Base-by-base conservation (phyloP, 2,329 filamentous ascomycete species). In the Didymellaceae sp. region DNA sequence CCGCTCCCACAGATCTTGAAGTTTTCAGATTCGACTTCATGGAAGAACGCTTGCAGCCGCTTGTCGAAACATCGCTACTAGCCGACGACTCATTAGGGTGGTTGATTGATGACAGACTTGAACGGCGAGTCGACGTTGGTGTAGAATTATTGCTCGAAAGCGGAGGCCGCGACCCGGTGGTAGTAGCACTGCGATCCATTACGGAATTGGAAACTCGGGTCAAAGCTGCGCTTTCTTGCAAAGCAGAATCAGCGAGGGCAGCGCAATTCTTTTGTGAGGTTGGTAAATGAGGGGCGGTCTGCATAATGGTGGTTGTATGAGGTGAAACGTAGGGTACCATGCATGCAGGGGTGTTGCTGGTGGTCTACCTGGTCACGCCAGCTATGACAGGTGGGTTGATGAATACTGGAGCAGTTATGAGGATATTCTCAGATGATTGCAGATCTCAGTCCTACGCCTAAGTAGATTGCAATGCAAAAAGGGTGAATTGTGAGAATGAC, bases 21-120 rank as follows among this genome's bases (percentile, higher is more conserved):
- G 51, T 39, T 30, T 62, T 67, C 5, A 67, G 38, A 14, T 38
- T 62, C 2, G 63, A 54, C 22, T 68, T 69, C 45, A 66, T 46
- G 6, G 52, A 58, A 9, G 57, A 62, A 10, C 55, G 52, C 30
- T 57, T 58, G 24, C 49, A 44, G 21, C 34, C 42, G 22, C 41
- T 21, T 10, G 34, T 21, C 17, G 42, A 26, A 13, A 25, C 30
- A 33, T 53, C 39, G 30, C 50, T 53, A 28, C 50, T 53, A 17
- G 44, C 39, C n/a, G 61, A 63, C 10, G 56, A 54, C n/a, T 30
- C 50, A 48, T 59, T 58, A 38, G 56, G 58, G 10, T 59, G 56
- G 42, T 50, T 37, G 30, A 57, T 20, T 7, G 57, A 57, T 5
- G 61, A 65, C 22, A 45, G 32, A 26, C 45, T 54, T 16, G 51